Evolutionary conservation across 1,284 basidiomycete genomes (phyloP), one percentile per base, ranked within the genome.

Genomic region (Cystobasidium slooffiae): DNA sequence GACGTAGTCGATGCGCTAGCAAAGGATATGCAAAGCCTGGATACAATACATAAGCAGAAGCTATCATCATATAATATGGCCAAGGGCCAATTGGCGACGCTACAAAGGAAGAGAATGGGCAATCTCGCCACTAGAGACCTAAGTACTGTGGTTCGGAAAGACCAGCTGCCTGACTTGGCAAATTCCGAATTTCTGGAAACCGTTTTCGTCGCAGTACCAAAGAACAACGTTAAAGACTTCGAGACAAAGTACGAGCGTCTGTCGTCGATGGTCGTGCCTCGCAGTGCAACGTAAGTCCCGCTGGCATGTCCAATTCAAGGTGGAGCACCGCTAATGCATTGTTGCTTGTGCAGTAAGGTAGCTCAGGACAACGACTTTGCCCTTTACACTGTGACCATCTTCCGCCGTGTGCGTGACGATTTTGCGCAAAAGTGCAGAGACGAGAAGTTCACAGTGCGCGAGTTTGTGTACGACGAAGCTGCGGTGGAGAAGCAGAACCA

Each of bases 111-210:
- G 87, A 92, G 93, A 86, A 89, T 88, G 24, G 97, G 97, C 3
- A 98, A 98, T 82, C 88, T 99, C 39, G 94, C 94, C 46, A 90
- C 94, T 53, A 87, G 91, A 68, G 92, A 92, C 8, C 85, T 99
- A 31, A 88, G 88, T 18, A 95, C 97, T 70, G 85, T 99, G 18
- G 92, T 99, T 20, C 88, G 88, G 62, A 88, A 89, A 77, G 89
- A 92, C 18, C 88, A 98, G 81, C 88, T 94, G 81, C 86, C 97
- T 64, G 86, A 88, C 72, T 80, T 82, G 70, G 62, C 69, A 3
- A 88, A 92, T 73, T 97, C 93, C 6, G 97, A 99, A 82, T 98
- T 94, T 81, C 84, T 99, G 77, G 92, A 97, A 82, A 97, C 96
- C 0, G 83, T 97, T 43, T 84, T 99, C 14, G 92, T 99, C 6